Percentiles rank a stretch among this genome's conserved stretches.
Conservation (phyloP, 2,329 filamentous ascomycete species). For the Clarireedia monteithiana region DNA sequence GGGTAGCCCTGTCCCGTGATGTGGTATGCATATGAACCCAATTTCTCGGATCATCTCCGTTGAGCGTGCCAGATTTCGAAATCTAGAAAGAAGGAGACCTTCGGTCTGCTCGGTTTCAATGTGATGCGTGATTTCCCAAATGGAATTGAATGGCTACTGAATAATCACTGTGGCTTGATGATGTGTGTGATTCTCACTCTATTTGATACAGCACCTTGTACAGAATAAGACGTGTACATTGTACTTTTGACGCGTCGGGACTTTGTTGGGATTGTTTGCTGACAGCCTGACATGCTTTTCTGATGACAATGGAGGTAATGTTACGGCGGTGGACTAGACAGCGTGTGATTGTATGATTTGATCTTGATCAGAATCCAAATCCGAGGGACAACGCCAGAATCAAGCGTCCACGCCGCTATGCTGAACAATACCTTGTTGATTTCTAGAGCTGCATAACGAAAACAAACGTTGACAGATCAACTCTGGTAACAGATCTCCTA, state of each 20-base stretch:
- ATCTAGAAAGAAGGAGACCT: not conserved
- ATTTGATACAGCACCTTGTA: conserved; percentile 1
- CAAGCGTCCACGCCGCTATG: not conserved
- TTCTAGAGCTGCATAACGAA: not conserved
- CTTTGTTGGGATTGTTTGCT: not conserved
- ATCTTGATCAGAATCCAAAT: not conserved
- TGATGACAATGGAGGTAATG: too few species aligned
- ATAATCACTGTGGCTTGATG: not conserved
- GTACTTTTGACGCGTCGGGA: not conserved
- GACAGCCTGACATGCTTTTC: too few species aligned
- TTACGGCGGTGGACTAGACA: too few species aligned
- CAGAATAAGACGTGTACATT: not conserved
- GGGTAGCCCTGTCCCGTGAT: conserved; percentile 4
- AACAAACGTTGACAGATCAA: conserved; percentile 4
- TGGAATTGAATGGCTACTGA: not conserved
- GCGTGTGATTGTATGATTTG: not conserved
- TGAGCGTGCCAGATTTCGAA: not conserved
- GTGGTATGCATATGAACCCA: not conserved
- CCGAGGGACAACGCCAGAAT: not conserved
- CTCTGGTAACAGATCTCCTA: not conserved
- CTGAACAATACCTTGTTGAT: not conserved
- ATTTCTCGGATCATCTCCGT: conserved; percentile 10
- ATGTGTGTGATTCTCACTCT: conserved; percentile 3
- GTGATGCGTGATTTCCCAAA: too few species aligned
- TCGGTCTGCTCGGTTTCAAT: not conserved